phyloP scores from a whole-genome alignment of 1,284 basidiomycete species.

The Moesziomyces antarcticus region DNA sequence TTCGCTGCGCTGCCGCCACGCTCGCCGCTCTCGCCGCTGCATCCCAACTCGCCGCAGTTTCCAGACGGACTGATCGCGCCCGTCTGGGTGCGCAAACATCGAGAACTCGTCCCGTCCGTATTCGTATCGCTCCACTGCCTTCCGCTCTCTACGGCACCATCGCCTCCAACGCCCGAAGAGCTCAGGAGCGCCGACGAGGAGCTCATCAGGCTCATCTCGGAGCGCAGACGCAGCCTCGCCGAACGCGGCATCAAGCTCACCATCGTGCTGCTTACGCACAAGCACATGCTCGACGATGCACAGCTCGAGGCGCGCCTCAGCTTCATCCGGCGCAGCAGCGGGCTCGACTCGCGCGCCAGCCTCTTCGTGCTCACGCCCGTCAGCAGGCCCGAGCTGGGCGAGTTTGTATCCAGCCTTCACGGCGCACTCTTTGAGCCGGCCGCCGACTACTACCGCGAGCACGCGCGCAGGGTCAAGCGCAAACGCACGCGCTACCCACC shows the following conservation, averaged over 20 bases:
- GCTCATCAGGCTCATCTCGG: constrained; percentile 75
- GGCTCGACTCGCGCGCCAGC: constrained; percentile 87
- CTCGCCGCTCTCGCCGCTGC: constrained; percentile 89
- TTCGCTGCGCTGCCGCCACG: constrained; percentile 70
- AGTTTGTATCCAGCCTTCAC: constrained; percentile 75
- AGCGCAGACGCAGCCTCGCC: constrained; percentile 79
- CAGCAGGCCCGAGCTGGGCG: constrained; percentile 77
- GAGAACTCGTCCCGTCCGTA: constrained; percentile 86
- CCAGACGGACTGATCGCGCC: constrained; percentile 96
- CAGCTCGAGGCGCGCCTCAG: constrained; percentile 83
- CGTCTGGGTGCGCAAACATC: constrained; percentile 96
- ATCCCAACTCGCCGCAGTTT: constrained; percentile 84
- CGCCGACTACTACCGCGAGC: constrained; percentile 89
- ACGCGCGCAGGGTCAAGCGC: constrained; percentile 87
- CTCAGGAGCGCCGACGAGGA: constrained; percentile 75
- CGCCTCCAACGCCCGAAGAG: constrained; percentile 2
- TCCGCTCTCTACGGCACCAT: constrained; percentile 9
- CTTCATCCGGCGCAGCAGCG: constrained; percentile 84
- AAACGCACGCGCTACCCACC: constrained; percentile 80
- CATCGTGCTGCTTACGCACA: constrained; percentile 89
- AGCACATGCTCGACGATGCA: constrained; percentile 75
- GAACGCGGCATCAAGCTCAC: constrained; percentile 93
- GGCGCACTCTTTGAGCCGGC: constrained; percentile 87
- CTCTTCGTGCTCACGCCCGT: constrained; percentile 93
- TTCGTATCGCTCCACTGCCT: constrained; percentile 89